A percentile compares a stretch with the other conserved stretches of the same genome.
These are phyloP conservation scores for Fusarium sterilihyphosum DNA, from an alignment of 2,329 filamentous ascomycete genomes.

Conservation along the genomic window DNA sequence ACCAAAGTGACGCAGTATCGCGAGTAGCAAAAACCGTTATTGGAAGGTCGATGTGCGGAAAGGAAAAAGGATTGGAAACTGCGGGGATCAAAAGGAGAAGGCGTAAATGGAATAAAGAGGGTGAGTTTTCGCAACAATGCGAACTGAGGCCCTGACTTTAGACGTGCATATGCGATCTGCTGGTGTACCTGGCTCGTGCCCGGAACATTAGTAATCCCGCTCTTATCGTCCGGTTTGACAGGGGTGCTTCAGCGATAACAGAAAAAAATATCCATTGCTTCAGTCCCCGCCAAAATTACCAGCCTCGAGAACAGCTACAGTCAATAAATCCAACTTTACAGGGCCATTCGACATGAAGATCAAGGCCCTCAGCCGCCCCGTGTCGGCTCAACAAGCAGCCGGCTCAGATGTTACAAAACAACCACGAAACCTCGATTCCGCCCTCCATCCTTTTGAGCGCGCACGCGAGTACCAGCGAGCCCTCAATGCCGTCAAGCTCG, in stretches of 20 bases:
- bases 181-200: slow-evolving; percentile 14
- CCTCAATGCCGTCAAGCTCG: slow-evolving; percentile 85
- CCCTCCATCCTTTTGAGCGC: slow-evolving; percentile 89
- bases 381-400: slow-evolving; percentile 71
- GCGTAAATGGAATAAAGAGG: slow-evolving; percentile 14
- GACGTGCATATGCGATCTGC: slow-evolving; percentile 36
- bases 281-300: slow-evolving; percentile 36
- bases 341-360: slow-evolving; percentile 60
- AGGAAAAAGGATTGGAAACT: neutral
- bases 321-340: neutral
- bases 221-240: slow-evolving; percentile 42
- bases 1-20: slow-evolving; percentile 7
- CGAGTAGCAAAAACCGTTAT: neutral
- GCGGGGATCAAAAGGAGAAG: neutral
- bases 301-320: slow-evolving; percentile 16
- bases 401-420: slow-evolving; percentile 73
- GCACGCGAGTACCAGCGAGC: slow-evolving; percentile 76
- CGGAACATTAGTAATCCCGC: slow-evolving; percentile 47
- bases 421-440: slow-evolving; percentile 81
- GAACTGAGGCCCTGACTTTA: slow-evolving; percentile 26
- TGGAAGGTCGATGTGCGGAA: neutral
- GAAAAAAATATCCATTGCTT: slow-evolving; percentile 42
- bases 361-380: slow-evolving; percentile 73
- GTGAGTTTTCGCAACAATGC: slow-evolving; percentile 38
- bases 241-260: slow-evolving; percentile 40